These are phyloP conservation scores for Coleophoma eucalyptorum DNA, from an alignment of 2,329 filamentous ascomycete genomes.

Conservation along the genomic window DNA sequence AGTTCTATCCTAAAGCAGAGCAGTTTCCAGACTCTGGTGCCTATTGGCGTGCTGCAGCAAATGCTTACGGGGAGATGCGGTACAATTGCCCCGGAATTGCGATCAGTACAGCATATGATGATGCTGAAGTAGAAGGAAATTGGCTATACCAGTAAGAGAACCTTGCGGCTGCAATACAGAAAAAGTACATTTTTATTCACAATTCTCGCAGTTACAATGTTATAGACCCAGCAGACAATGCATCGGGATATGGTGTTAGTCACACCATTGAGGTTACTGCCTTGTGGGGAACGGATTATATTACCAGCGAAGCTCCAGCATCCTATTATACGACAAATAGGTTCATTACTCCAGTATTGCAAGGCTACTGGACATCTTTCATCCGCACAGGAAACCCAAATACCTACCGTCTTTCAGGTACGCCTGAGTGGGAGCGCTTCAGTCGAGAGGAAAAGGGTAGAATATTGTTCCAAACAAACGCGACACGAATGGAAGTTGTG, in stretches of 20 bases:
- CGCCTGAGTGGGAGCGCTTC: slow-evolving; percentile 49
- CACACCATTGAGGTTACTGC: slow-evolving; percentile 65
- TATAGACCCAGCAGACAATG: slow-evolving; percentile 49
- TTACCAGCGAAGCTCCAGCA: slow-evolving; percentile 38
- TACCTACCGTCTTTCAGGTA: slow-evolving; percentile 36
- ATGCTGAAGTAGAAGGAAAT: slow-evolving; percentile 33
- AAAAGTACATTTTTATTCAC: too few relatives aligned
- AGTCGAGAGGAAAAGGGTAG: slow-evolving; percentile 16
- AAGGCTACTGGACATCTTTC: slow-evolving; percentile 74
- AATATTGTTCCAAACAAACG: slow-evolving; percentile 34
- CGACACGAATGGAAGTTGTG: slow-evolving; percentile 37
- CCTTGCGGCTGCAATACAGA: too few relatives aligned
- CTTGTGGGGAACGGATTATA: slow-evolving; percentile 63
- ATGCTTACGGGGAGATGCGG: slow-evolving; percentile 60
- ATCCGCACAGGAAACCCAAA: slow-evolving; percentile 66
- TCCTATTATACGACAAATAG: slow-evolving; percentile 39
- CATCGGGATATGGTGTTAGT: slow-evolving; percentile 55
- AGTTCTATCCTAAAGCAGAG: slow-evolving; percentile 47
- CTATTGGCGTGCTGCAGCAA: slow-evolving; percentile 55
- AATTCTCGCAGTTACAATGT: slow-evolving; percentile 42
- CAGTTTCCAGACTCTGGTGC: slow-evolving; percentile 43
- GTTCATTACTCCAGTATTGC: slow-evolving; percentile 54
- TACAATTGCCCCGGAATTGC: slow-evolving; percentile 62
- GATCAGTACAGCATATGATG: slow-evolving; percentile 28
- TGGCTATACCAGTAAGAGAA: slow-evolving; percentile 59